Base-by-base conservation (phyloP, 768 basidiomycete species). In the Rhodotorula babjevae region DNA sequence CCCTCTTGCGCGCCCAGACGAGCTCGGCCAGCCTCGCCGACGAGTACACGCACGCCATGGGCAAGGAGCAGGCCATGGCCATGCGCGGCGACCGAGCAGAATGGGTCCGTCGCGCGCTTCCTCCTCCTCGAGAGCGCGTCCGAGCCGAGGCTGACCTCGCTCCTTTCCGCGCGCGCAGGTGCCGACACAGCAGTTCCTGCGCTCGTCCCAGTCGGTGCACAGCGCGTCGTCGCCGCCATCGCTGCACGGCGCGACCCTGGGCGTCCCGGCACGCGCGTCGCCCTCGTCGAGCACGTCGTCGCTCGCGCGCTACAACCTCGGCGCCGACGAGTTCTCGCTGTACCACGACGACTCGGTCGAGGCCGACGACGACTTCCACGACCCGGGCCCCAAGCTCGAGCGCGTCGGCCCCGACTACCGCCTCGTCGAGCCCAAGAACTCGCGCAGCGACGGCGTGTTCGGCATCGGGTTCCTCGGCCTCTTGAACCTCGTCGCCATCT, bases 401-500 rank as follows among this genome's bases (percentile, higher is more conserved):
- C 50, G 36, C 33, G 40, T 56, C 36, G 83, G 86, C 21, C 85
- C 88, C 66, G 89, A 73, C 21, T 60, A 59, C n/a, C 60, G 65
- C 25, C 36, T 68, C 29, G n/a, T 67, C 36, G 65, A 82, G 59
- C 84, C 85, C 8, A 90, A 89, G 65, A 87, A 88, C 29, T 15
- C 66, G 25, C 65, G 66, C 47, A 55, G 27, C 29, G 61, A 67
- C 56, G 52, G 62, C 2, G 33, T 33, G 29, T 33, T 49, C 29
- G 40, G 36, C 25, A 52, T 67, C 56, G 55, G 52, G 42, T 62
- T 46, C 31, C 2, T 56, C 19, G 70, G 65, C 19, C 9, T 67
- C 7, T 7, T 85, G 44, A 97, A 97, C 79, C 85, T 85, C 23
- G 83, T 85, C 15, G 88, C 88, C 46, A 85, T 97, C n/a, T 72